Conservation (phyloP, 169 alveolate genomes). For the Cryptosporidium baileyi region DNA sequence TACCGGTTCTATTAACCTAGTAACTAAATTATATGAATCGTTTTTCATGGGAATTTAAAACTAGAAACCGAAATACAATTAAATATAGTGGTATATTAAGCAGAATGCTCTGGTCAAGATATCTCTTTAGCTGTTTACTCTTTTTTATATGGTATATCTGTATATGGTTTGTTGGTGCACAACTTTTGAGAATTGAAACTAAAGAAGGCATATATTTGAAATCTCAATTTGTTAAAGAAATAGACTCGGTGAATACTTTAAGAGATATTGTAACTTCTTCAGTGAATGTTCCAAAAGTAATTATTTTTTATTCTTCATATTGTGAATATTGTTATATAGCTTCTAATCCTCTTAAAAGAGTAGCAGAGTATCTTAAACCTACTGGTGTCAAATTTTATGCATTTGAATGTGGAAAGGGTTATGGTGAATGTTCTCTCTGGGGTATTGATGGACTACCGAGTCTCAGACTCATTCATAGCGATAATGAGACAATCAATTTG, state of each 20-base stretch:
- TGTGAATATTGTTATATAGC: conserved; percentile 59
- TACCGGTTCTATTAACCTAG: too few species aligned
- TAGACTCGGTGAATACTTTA: conserved; percentile 12
- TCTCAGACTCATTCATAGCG: neutral
- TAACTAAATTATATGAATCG: conserved; percentile 42
- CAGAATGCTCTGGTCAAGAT: conserved; percentile 11
- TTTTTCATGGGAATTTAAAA: conserved; percentile 23
- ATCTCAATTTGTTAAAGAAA: conserved; percentile 7
- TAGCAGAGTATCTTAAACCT: conserved; percentile 25
- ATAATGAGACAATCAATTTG: conserved; percentile 16
- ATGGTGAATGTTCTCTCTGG: conserved; percentile 56
- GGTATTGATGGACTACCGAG: conserved; percentile 44
- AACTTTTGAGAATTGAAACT: conserved; percentile 32
- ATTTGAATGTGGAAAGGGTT: conserved; percentile 60
- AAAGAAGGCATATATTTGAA: conserved; percentile 42
- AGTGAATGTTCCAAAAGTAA: neutral
- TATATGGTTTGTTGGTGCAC: conserved; percentile 70
- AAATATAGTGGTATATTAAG: neutral
- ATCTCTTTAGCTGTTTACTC: conserved; percentile 8
- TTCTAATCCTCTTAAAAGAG: conserved; percentile 46
- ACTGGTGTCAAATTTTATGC: conserved; percentile 54
- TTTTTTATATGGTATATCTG: conserved; percentile 47
- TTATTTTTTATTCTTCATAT: conserved; percentile 54
- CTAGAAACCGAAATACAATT: neutral
- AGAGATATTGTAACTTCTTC: neutral